Evolutionary conservation across 2,329 filamentous ascomycete genomes (phyloP), one percentile per base, ranked within the genome.

Genomic region (Basipetospora sp.): DNA sequence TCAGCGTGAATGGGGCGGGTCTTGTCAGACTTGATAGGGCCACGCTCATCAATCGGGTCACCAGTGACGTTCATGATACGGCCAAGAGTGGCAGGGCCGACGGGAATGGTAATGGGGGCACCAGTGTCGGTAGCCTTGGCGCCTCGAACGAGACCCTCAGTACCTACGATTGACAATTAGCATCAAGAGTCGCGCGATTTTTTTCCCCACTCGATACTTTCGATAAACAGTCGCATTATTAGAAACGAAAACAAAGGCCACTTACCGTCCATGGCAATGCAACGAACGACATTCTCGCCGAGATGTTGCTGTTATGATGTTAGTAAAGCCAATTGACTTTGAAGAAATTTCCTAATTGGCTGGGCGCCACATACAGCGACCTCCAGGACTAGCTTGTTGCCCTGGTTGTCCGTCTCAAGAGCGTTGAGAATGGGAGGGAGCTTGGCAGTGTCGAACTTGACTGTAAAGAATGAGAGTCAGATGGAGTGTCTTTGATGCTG

Each of bases 31-130:
- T 94, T 94, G 74, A 98, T 85, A 53, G 90, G 90, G 53, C 90
- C 90, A 71, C 90, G 86, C 77, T 96, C 90, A 63, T 98, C 90
- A 68, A 98, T 96, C 60, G 90, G 90, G 69, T 98, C 88, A 77
- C 90, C 90, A 72, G 90, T 98, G 70, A 98, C 90, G 78, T 98
- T 98, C 72, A 98, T 87, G 76, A 98, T 98, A 73, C 90, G 90
- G 58, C 90, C 90, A 53, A 98, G 83, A 51, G 86, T 94, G 62
- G 71, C 83, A 60, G 77, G 75, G 56, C 90, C 90, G 66, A 96
- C 88, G 60, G 88, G 88, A 56, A 98, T 87, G 67, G 75, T 86
- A 73, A 98, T 98, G 60, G 90, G 90, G 52, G 77, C 70, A 62
- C 90, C 90, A 60, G 88, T 94, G 67, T 98, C 90, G 54, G 64